These are phyloP conservation scores for Eucalyptus sp. DNA, from an alignment of 345 rosid genomes.

Conservation along the genomic window DNA sequence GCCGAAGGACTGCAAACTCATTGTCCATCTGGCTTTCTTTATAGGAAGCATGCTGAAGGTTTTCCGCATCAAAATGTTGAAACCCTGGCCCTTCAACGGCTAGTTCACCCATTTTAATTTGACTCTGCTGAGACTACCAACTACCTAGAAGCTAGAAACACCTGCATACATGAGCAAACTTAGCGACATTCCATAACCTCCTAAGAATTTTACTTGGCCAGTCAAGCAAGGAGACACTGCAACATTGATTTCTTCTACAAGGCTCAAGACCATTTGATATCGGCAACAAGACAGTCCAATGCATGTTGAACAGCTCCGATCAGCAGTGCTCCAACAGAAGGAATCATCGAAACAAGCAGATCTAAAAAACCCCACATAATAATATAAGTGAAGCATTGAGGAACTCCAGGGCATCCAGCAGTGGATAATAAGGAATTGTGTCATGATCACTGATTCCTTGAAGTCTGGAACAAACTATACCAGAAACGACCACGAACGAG, in stretches of 20 bases:
- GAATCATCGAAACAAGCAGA: constrained; percentile 48
- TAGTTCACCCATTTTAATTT: constrained; percentile 25
- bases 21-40: constrained; percentile 1
- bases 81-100: background rate
- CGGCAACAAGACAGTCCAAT: constrained; percentile 52
- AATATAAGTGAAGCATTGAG: constrained; percentile 30
- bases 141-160: constrained; percentile 24
- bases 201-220: constrained; percentile 26
- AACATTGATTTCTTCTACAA: constrained; percentile 59
- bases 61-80: constrained; percentile 1
- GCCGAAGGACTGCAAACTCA: background rate
- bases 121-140: constrained; percentile 1
- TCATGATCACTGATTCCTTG: constrained; percentile 45
- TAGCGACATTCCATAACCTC: constrained; percentile 18
- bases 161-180: constrained; percentile 50
- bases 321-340: constrained; percentile 55
- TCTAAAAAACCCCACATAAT: constrained; percentile 11
- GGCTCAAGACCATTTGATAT: constrained; percentile 46
- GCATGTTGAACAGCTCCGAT: constrained; percentile 46
- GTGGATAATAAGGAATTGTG: constrained; percentile 22
- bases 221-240: constrained; percentile 49
- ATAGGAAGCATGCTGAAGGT: background rate
- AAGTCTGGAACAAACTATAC: constrained; percentile 38
- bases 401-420: constrained; percentile 42
- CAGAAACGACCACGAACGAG: constrained; percentile 29